Base-by-base conservation (phyloP, 2,329 filamentous ascomycete genomes). In the Drechslera avenae region DNA sequence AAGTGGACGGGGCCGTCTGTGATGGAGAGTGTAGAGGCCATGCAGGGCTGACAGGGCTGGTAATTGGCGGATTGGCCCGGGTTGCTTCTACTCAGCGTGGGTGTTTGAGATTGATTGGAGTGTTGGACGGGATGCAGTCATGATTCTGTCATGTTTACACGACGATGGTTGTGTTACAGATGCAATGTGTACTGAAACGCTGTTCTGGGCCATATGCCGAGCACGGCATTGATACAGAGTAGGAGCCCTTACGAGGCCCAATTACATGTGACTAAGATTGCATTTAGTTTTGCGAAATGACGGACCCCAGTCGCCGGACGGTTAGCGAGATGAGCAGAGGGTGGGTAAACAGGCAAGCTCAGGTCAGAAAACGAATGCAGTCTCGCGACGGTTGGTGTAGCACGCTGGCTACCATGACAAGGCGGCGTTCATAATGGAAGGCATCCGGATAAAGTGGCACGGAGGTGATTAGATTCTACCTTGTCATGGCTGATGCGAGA, bases 401-500 rank as follows among this genome's bases (percentile, higher is more conserved):
- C 42, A 50, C 36, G n/a, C 21, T 35, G 28, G 26, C 34, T 32
- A 46, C 32, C 17, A 57, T 52, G 54, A 63, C 41, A 53, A 49
- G 33, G 40, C 42, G 56, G 50, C 43, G 42, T 49, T 41, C 26
- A 40, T 36, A 39, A 50, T 40, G 31, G 47, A 57, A 36, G 51
- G 26, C 55, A 50, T 42, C 50, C 39, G 46, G 30, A 33, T 21
- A 19, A 26, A 9, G 57, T 61, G 37, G 44, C 52, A 63, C 54
- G 43, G 44, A 46, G 35, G 60, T 59, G 52, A 60, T 45, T 45
- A 52, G 12, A 46, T 14, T 46, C 37, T 16, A 40, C 31, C 44
- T 56, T 9, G 39, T 45, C 50, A 52, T 56, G 54, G 57, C 52
- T 60, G 55, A 56, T 53, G 57, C 54, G 52, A 39, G 55, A 47